Percentiles rank a stretch among this genome's conserved stretches.
Conservation (phyloP, 257 asterid genomes). For the Solanum chiquidenum region DNA sequence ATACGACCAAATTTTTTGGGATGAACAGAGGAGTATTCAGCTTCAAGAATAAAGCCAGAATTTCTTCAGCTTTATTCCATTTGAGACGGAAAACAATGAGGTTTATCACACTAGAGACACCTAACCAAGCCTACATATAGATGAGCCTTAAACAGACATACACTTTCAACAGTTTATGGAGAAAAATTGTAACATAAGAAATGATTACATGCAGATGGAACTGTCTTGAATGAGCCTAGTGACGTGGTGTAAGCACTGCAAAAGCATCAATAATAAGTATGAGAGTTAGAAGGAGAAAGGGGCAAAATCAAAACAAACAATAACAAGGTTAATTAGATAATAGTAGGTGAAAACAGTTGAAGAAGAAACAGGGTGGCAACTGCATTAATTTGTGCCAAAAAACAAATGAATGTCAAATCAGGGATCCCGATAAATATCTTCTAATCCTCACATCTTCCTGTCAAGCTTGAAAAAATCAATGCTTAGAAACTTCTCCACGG, state of each 20-base stretch:
- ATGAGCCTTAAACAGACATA: background rate
- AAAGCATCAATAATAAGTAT: background rate
- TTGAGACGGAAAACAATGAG: background rate
- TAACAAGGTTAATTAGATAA: background rate
- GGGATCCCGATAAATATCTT: background rate
- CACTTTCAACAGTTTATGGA: background rate
- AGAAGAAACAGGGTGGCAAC: background rate
- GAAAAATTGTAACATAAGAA: slow-evolving; percentile 15
- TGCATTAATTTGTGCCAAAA: background rate
- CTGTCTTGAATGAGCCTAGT: slow-evolving; percentile 20
- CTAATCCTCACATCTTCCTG: background rate
- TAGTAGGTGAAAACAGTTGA: background rate
- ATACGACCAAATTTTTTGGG: background rate
- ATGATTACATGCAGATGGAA: slow-evolving; percentile 14
- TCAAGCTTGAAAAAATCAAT: background rate
- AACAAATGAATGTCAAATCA: background rate
- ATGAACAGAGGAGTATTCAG: background rate
- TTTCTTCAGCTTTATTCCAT: background rate
- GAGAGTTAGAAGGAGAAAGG: background rate
- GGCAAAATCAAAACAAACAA: background rate
- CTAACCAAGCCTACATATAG: background rate
- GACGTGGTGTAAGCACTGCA: slow-evolving; percentile 41
- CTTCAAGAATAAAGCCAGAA: background rate
- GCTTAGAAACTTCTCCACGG: background rate
- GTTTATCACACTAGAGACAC: background rate